phyloP scores from a whole-genome alignment of 495 filamentous ascomycete genomes.

The Hypoxylon perforatum region DNA sequence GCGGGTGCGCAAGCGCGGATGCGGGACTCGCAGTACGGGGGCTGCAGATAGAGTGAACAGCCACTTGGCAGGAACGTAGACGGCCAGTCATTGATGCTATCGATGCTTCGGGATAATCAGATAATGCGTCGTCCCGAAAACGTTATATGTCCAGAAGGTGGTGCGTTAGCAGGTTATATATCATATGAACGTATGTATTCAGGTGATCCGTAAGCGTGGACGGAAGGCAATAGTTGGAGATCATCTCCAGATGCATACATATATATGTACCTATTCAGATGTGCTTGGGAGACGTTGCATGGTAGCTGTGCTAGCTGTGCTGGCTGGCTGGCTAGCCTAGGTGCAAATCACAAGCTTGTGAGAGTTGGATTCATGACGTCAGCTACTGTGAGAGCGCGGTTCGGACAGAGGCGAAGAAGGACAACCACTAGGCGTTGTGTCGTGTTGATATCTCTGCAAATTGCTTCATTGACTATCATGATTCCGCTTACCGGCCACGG shows the following conservation, averaged over 20 bases:
- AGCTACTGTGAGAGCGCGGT: neutral
- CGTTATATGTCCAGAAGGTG: constrained; percentile 27
- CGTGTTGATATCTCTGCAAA: constrained; percentile 4
- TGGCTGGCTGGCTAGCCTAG: neutral
- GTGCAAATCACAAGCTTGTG: constrained; percentile 28
- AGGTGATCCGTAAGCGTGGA: constrained; percentile 4
- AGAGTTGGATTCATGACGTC: constrained; percentile 31
- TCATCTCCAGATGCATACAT: constrained; percentile 15
- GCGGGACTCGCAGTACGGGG: constrained; percentile 33
- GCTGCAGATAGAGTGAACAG: constrained; percentile 35
- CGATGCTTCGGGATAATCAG: constrained; percentile 39
- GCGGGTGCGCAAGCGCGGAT: constrained; percentile 35
- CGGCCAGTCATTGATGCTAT: constrained; percentile 19
- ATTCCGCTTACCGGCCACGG: neutral
- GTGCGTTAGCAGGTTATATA: neutral
- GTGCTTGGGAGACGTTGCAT: too few species aligned
- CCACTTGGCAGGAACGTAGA: constrained; percentile 33
- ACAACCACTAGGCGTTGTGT: constrained; percentile 9
- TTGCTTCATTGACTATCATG: constrained; percentile 5
- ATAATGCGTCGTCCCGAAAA: constrained; percentile 31
- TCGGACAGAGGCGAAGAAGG: neutral
- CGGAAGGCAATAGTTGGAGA: constrained; percentile 6
- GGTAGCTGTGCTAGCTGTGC: too few species aligned
- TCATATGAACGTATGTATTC: too few species aligned
- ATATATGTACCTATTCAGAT: too few species aligned